Base-by-base conservation (phyloP, 257 asterid genomes). In the Perilla frutescens region DNA sequence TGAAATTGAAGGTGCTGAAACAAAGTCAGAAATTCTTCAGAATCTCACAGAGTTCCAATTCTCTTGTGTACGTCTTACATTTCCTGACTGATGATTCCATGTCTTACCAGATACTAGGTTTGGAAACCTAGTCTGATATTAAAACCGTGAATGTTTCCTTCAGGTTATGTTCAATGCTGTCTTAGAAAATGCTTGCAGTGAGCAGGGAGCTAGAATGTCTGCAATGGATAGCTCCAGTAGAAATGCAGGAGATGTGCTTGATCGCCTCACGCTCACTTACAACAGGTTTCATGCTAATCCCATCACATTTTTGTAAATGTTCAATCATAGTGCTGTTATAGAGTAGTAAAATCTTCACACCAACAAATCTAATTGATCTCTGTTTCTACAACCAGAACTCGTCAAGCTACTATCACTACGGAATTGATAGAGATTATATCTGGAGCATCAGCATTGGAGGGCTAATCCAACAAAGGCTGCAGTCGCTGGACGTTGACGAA, bases 171-270 rank as follows among this genome's bases (percentile, higher is more conserved):
- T 89, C 96, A 95, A 89, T 72, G 97, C 96, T 0, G 90, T 92
- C 59, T 54, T 92, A 80, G 99, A 95, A 86, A 92, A 95, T 65
- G 99, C 99, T 79, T 92, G 98, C 85, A 91, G 98, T 86, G 97
- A 93, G 84, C 98, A 90, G 79, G 99, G 98, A 73, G 98, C 99
- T 56, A 87, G 98, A 81, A 95, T 95, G 99, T 92, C 97, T 80
- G 98, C 99, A 7, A 95, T 95, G 99, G 99, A 95, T 75, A 95
- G 99, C 81, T 95, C 99, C 81, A 95, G 98, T 83, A 86, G 97
- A 81, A 95, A 95, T 75, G 99, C 98, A 31, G 99, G 99, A 57
- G 99, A 95, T 1, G 87, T 95, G 98, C 99, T 95, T 85, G 99
- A 95, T 81, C 96, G 96, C 34, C 97, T 95, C 82, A 92, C 99